phyloP scores from a whole-genome alignment of 2,329 filamentous ascomycete genomes.

The Ophiosphaerella herpotricha region DNA sequence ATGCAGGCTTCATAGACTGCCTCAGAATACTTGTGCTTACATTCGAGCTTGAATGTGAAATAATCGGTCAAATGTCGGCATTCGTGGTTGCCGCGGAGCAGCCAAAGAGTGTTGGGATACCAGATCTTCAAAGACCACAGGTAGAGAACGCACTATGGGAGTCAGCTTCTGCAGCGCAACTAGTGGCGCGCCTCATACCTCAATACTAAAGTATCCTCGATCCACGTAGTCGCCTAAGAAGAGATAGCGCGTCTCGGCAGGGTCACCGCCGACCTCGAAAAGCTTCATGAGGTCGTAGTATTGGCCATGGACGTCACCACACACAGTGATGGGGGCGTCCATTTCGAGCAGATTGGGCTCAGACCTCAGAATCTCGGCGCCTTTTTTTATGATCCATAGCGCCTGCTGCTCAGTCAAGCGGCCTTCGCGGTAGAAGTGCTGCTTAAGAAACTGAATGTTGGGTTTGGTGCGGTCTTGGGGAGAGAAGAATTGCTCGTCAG shows the following conservation, averaged over 20 bases:
- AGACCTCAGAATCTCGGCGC: conserved; percentile 81
- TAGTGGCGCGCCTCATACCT: conserved; percentile 55
- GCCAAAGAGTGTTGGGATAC: conserved; percentile 96
- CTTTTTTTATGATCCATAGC: conserved; percentile 88
- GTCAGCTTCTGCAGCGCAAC: conserved; percentile 36
- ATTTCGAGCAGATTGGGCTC: conserved; percentile 98
- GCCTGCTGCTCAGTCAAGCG: conserved; percentile 97
- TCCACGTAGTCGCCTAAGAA: conserved; percentile 99
- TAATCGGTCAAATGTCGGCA: conserved; percentile 99
- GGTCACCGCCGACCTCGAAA: conserved; percentile 97
- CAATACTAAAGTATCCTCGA: conserved; percentile 97
- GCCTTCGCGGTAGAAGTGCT: conserved; percentile 97
- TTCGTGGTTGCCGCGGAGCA: conserved; percentile 97
- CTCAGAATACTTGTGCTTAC: conserved; percentile 99
- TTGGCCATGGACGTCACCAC: conserved; percentile 96
- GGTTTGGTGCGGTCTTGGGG: conserved; percentile 85
- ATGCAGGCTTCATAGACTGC: conserved; percentile 96
- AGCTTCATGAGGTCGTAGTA: conserved; percentile 99
- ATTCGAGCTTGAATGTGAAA: conserved; percentile 99
- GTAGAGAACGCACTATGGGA: conserved; percentile 80
- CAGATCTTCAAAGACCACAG: conserved; percentile 98
- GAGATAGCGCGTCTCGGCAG: conserved; percentile 92
- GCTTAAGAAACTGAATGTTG: conserved; percentile 91
- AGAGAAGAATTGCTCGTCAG: conserved; percentile 92
- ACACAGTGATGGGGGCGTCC: conserved; percentile 98